phyloP scores from a whole-genome alignment of 2,329 filamentous ascomycete species.

The Phoma herbarum region DNA sequence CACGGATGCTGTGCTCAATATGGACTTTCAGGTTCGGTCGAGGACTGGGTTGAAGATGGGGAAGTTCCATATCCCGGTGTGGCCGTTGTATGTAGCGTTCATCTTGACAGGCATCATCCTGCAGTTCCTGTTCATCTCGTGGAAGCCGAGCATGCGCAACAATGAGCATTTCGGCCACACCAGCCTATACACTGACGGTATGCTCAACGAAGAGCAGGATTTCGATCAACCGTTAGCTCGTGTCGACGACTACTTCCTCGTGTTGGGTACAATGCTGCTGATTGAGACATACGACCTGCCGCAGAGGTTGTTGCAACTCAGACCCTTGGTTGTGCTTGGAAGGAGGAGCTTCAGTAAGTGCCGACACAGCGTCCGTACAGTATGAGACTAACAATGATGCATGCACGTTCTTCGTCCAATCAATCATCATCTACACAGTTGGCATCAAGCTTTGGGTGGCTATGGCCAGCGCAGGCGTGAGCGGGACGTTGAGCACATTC shows the following conservation, averaged over 20 bases:
- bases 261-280: slow-evolving; percentile 54
- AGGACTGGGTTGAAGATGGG: slow-evolving; percentile 28
- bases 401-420: slow-evolving; percentile 56
- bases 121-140: slow-evolving; percentile 57
- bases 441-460: slow-evolving; percentile 58
- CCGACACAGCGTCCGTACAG: not conserved
- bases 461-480: slow-evolving; percentile 28
- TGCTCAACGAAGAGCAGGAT: slow-evolving; percentile 50
- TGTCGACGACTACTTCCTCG: slow-evolving; percentile 56
- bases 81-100: slow-evolving; percentile 45
- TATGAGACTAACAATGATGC: slow-evolving; percentile 19
- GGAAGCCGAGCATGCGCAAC: slow-evolving; percentile 47
- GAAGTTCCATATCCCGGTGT: slow-evolving; percentile 30
- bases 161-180: slow-evolving; percentile 55
- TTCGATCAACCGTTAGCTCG: slow-evolving; percentile 49
- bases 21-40: slow-evolving; percentile 48
- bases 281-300: slow-evolving; percentile 52
- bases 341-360: slow-evolving; percentile 56
- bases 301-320: slow-evolving; percentile 49
- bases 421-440: slow-evolving; percentile 53
- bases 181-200: slow-evolving; percentile 51
- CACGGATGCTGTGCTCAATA: slow-evolving; percentile 54
- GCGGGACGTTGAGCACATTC: slow-evolving; percentile 26
- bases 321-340: slow-evolving; percentile 51
- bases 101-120: slow-evolving; percentile 50